Base-by-base conservation (phyloP, 345 rosid genomes). In the Arabidopsis arenosa region DNA sequence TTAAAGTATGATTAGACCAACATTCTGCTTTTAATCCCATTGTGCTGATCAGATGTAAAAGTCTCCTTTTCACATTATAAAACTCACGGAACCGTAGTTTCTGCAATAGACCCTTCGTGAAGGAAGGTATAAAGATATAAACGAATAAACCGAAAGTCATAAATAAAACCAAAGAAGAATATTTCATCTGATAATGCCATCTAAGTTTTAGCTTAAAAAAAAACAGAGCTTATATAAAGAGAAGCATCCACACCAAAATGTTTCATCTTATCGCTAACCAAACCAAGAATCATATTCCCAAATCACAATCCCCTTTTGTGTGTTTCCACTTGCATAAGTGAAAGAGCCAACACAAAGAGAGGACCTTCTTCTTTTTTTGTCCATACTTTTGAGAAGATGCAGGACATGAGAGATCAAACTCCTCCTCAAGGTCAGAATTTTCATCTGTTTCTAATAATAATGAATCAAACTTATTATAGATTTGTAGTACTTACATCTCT, bases 261-360 rank as follows among this genome's bases (percentile, higher is more conserved):
- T 52, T 33, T 21, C 3, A 36, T 62, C 80, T 61, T 35, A 12
- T 40, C 51, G 30, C 63, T 40, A 76, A 62, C 23, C 7, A 43
- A 76, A 36, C 65, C 43, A 76, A 68, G 75, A 69, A 68, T 62
- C 70, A 68, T 68, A 76, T 76, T 76, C 70, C 47, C 60, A 57
- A n/a, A 45, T 57, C 68, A 57, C 52, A 36, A 56, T 58, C 48
- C 26, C 9, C 37, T 74, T 49, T 23, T 47, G 59, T 54, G 70
- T 73, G 44, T 47, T 61, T 59, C 66, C 68, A 48, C 68, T 72
- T 60, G 44, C 54, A 21, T 44, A 23, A 55, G 35, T 35, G 26
- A 48, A 18, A 45, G 57, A 57, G 51, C 33, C 49, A 33, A 23
- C 43, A 75, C 54, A 67, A 30, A 75, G 17, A 66, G 55, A 60